phyloP scores from a whole-genome alignment of 768 basidiomycete species.

The Daedaleopsis sinensis region DNA sequence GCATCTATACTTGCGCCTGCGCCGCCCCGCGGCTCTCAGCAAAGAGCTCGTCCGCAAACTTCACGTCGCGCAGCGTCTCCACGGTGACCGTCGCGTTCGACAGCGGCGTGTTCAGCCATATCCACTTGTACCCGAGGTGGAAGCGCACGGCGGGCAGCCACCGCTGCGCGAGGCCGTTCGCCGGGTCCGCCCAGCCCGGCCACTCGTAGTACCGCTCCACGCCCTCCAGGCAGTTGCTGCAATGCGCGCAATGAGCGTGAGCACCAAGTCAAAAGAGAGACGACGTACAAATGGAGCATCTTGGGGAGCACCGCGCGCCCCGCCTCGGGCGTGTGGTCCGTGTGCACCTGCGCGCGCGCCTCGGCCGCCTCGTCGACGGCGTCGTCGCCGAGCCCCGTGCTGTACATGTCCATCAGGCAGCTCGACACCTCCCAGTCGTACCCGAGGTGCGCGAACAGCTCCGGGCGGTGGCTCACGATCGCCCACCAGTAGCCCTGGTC shows the following conservation, averaged over 20 bases:
- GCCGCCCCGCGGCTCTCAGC: slow-evolving; percentile 2
- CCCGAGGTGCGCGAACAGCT: slow-evolving; percentile 45
- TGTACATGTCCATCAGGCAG: slow-evolving; percentile 51
- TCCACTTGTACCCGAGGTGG: slow-evolving; percentile 53
- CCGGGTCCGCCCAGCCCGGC: slow-evolving; percentile 48
- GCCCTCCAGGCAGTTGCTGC: slow-evolving; percentile 48
- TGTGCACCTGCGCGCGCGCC: slow-evolving; percentile 37
- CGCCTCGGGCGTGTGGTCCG: slow-evolving; percentile 43
- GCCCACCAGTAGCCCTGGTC: slow-evolving; percentile 61
- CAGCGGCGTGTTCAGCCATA: slow-evolving; percentile 46
- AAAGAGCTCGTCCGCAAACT: slow-evolving; percentile 45
- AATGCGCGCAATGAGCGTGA: slow-evolving; percentile 17
- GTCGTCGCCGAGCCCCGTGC: slow-evolving; percentile 46
- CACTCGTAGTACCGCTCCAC: slow-evolving; percentile 46
- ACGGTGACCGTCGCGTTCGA: slow-evolving; percentile 34
- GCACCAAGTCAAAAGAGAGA: background rate
- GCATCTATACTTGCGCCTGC: too few relatives aligned
- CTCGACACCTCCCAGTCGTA: slow-evolving; percentile 54
- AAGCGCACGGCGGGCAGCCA: slow-evolving; percentile 50
- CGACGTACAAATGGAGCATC: slow-evolving; percentile 52
- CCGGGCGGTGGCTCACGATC: slow-evolving; percentile 45
- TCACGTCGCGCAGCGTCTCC: slow-evolving; percentile 36
- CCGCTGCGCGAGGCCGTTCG: slow-evolving; percentile 39
- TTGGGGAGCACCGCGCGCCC: slow-evolving; percentile 47
- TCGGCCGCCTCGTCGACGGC: slow-evolving; percentile 39